A percentile compares a stretch with the other conserved stretches of the same genome.
Conservation (phyloP, 202 grass and related monocot genomes). For the Zoysia matrella region DNA sequence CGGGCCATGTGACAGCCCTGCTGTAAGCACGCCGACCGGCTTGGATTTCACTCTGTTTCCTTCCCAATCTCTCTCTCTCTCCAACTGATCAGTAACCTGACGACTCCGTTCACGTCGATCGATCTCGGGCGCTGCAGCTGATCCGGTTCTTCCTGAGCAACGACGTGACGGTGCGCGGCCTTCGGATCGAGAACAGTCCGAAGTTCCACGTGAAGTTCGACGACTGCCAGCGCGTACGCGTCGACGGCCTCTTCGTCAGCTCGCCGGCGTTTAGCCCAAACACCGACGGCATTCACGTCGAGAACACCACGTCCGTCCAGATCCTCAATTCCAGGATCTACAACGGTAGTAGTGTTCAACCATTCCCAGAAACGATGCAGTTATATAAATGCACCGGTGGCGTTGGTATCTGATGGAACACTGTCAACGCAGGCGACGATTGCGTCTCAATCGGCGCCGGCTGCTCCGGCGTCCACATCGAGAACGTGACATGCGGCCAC, state of each 20-base stretch:
- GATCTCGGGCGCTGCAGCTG: conserved; percentile 41
- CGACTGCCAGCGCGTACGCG: conserved; percentile 57
- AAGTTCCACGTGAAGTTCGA: conserved; percentile 96
- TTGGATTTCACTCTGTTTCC: neutral
- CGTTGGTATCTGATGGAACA: neutral
- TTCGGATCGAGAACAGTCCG: conserved; percentile 78
- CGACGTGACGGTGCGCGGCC: conserved; percentile 51
- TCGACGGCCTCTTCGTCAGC: conserved; percentile 60
- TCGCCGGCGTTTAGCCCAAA: conserved; percentile 79
- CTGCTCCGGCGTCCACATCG: conserved; percentile 62
- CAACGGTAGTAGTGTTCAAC: conserved; percentile 40
- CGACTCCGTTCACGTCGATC: no score
- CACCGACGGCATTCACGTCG: conserved; percentile 90
- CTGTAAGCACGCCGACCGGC: conserved; percentile 39
- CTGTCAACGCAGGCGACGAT: conserved; percentile 60
- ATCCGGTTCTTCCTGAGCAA: conserved; percentile 68
- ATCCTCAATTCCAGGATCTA: conserved; percentile 74
- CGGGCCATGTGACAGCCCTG: conserved; percentile 82
- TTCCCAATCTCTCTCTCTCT: neutral
- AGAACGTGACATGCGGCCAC: conserved; percentile 72
- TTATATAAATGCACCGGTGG: neutral
- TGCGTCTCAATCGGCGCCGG: conserved; percentile 80
- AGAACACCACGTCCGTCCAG: conserved; percentile 70
- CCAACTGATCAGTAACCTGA: neutral
- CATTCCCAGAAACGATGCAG: no score